These are phyloP conservation scores for Colletotrichum sp. DNA, from an alignment of 2,329 filamentous ascomycete genomes.

Conservation along the genomic window DNA sequence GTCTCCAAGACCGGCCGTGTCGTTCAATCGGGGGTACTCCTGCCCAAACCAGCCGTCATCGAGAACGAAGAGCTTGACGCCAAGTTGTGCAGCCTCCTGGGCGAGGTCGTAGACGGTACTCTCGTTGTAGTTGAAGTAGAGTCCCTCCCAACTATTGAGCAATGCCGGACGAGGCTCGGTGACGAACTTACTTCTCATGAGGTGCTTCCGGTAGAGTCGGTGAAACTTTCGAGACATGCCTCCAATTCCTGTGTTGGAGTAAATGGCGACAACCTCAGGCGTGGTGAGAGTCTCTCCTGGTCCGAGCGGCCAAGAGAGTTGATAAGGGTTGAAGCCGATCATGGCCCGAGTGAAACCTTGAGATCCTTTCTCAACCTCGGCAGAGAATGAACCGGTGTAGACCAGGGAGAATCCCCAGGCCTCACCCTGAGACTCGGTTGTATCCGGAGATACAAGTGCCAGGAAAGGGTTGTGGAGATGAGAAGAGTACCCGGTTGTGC, in stretches of 20 bases:
- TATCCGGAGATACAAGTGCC: conserved; percentile 57
- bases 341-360: conserved; percentile 66
- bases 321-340: conserved; percentile 64
- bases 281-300: conserved; percentile 63
- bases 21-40: conserved; percentile 63
- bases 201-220: conserved; percentile 64
- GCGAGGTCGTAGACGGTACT: conserved; percentile 61
- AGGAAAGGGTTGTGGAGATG: conserved; percentile 71
- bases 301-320: conserved; percentile 62
- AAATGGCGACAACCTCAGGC: conserved; percentile 67
- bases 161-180: conserved; percentile 57
- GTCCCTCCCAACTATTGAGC: conserved; percentile 71
- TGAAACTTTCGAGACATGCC: conserved; percentile 69
- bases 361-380: conserved; percentile 66
- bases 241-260: conserved; percentile 62
- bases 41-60: conserved; percentile 73
- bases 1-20: conserved; percentile 65
- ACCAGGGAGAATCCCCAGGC: conserved; percentile 70
- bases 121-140: conserved; percentile 63
- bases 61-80: conserved; percentile 67
- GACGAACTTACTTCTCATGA: conserved; percentile 62
- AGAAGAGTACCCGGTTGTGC: conserved; percentile 65
- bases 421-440: conserved; percentile 65
- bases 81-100: conserved; percentile 60
- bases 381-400: conserved; percentile 67